Percentiles rank a stretch among this genome's conserved stretches.
Conservation (phyloP, 148 eudicot genomes). For the Amaranthus palmeri region DNA sequence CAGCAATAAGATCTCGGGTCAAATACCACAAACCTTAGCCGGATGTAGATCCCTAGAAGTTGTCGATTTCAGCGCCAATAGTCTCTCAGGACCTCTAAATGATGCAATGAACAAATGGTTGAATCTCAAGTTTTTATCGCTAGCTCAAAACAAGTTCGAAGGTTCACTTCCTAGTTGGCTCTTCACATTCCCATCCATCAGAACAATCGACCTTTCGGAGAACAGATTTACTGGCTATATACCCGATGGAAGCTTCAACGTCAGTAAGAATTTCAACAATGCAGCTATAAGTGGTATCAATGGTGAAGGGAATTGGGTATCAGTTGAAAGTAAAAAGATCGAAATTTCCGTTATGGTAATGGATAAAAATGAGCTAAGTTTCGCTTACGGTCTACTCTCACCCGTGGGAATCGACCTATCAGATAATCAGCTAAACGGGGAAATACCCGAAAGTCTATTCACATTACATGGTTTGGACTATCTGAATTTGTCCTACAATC, state of each 20-base stretch:
- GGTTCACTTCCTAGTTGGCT: slow-evolving; percentile 77
- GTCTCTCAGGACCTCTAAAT: slow-evolving; percentile 67
- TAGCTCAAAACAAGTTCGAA: slow-evolving; percentile 65
- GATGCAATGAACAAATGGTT: slow-evolving; percentile 88
- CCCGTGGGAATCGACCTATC: slow-evolving; percentile 68
- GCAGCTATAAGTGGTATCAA: slow-evolving; percentile 18
- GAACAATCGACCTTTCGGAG: slow-evolving; percentile 63
- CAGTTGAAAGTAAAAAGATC: slow-evolving; percentile 33
- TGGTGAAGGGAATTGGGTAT: slow-evolving; percentile 19
- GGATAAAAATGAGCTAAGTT: slow-evolving; percentile 51
- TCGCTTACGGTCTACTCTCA: slow-evolving; percentile 51
- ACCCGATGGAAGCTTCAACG: slow-evolving; percentile 63
- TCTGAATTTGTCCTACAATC: slow-evolving; percentile 62
- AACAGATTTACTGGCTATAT: slow-evolving; percentile 73
- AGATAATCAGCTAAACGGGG: slow-evolving; percentile 56
- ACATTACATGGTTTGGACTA: slow-evolving; percentile 71
- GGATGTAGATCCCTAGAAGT: slow-evolving; percentile 91
- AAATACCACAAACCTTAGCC: slow-evolving; percentile 90
- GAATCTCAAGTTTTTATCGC: slow-evolving; percentile 73
- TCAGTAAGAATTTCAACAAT: slow-evolving; percentile 47
- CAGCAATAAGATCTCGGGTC: slow-evolving; percentile 75
- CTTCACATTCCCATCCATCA: slow-evolving; percentile 61
- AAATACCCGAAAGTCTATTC: slow-evolving; percentile 59
- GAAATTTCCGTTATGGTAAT: slow-evolving; percentile 40
- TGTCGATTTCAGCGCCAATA: slow-evolving; percentile 85